Base-by-base conservation (phyloP, 2,329 filamentous ascomycete genomes). In the Verticillium tricorpus region DNA sequence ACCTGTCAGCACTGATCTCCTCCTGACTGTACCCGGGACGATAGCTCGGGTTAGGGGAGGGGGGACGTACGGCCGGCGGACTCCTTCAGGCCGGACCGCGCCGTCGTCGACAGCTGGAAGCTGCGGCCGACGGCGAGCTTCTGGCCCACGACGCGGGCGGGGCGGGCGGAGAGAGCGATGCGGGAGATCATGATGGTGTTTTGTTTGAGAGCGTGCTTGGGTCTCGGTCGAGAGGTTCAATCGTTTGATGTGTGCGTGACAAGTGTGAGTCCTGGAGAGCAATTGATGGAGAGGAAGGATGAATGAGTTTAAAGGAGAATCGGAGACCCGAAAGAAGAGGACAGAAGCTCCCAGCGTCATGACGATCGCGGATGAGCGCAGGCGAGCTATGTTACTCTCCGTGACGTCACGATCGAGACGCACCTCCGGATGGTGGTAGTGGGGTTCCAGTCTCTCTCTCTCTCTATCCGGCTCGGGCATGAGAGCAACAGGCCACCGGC, bases 71-170 rank as follows among this genome's bases (percentile, higher is more conserved):
- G 70, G 40, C 60, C 70, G 32, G 73, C 72, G 40, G 76, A 75
- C 61, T 78, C 76, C 66, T 78, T 78, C 56, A 77, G 66, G 7
- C 71, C 69, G 17, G 73, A 65, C 0, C 66, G 66, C 17, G 68
- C 40, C 31, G 67, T 70, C 50, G 74, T 70, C 0, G 73, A 70
- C 37, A 74, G 67, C 22, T 67, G 64, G 56, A 70, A 60, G 60
- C 69, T 68, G 17, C 70, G 67, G 15, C 67, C 63, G 12, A 59
- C 31, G 28, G 67, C 59, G 31, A 62, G 61, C 65, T 70, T 70
- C 60, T 50, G 40, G 40, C n/a, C 40, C 40, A 25, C 22, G 59
- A 61, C 58, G 4, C 67, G 66, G 59, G 71, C 60, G 37, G 71
- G 62, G 28, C 69, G 67, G 56, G 63, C 62, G 60, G 66, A 63